These are phyloP conservation scores for Rhodamnia argentea DNA, from an alignment of 345 rosid species.

Conservation along the genomic window DNA sequence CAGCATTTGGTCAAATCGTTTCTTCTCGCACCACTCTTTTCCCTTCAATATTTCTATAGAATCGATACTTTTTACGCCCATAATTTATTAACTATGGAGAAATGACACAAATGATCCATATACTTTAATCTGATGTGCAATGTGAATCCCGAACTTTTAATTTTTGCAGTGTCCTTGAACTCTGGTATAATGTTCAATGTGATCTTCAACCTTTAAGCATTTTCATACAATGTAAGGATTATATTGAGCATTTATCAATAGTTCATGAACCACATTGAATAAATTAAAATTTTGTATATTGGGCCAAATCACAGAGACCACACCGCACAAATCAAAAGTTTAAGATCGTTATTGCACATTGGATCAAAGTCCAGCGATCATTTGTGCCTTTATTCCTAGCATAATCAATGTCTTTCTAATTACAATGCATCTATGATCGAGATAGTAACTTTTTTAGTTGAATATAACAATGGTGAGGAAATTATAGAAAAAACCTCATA, in stretches of 20 bases:
- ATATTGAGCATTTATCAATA: not conserved
- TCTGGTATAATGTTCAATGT: too few relatives aligned
- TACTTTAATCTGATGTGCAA: fast-evolving
- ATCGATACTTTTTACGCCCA: not conserved
- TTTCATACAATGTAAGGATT: not conserved
- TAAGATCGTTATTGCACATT: fast-evolving
- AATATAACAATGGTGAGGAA: not conserved
- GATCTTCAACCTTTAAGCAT: not conserved
- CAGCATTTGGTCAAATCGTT: not conserved
- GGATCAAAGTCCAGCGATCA: not conserved
- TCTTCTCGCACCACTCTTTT: not conserved
- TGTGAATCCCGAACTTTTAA: fast-evolving
- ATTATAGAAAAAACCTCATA: not conserved
- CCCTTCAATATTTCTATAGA: not conserved
- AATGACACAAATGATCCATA: not conserved
- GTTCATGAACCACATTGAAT: fast-evolving
- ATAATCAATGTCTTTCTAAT: not conserved
- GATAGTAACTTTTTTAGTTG: not conserved
- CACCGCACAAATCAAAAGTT: not conserved
- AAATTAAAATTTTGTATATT: not conserved
- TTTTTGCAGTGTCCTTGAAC: not conserved
- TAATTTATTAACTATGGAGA: not conserved
- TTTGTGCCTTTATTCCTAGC: not conserved
- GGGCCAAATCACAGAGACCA: fast-evolving
- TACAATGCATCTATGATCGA: not conserved